A percentile compares a stretch with the other conserved stretches of the same genome.
Evolutionary conservation across 1,284 basidiomycete genomes (phyloP).

Genomic region (Athelia psychrophila): DNA sequence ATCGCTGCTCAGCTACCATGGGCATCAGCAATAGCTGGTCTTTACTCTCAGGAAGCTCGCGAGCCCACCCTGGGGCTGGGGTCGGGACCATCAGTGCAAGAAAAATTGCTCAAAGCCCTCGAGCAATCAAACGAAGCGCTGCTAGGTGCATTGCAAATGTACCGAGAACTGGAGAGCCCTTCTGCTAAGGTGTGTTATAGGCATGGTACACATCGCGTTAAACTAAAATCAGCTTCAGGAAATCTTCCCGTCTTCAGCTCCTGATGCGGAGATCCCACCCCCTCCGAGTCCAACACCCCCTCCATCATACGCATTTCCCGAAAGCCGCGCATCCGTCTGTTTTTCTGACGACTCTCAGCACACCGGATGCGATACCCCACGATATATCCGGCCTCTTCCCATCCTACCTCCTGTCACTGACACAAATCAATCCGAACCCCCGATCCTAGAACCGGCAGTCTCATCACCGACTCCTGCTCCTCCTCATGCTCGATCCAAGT

Average conservation of each 20-base stretch:
- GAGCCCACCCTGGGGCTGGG: neutral
- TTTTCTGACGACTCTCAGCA: too few relatives aligned
- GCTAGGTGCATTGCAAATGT: neutral
- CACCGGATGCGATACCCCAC: too few relatives aligned
- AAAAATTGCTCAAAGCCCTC: neutral
- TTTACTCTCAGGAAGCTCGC: neutral
- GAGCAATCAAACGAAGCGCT: neutral
- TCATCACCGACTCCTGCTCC: too few relatives aligned
- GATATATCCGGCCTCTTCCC: too few relatives aligned
- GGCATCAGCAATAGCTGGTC: neutral
- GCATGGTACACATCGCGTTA: neutral
- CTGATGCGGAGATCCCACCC: neutral
- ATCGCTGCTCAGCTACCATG: neutral
- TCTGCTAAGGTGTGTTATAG: too few relatives aligned
- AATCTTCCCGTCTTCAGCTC: neutral
- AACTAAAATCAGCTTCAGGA: neutral
- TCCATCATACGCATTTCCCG: neutral
- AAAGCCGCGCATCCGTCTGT: too few relatives aligned
- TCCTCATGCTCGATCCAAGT: too few relatives aligned
- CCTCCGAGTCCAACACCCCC: neutral
- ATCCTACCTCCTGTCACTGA: too few relatives aligned
- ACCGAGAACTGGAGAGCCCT: neutral
- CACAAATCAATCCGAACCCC: too few relatives aligned
- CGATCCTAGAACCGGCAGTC: too few relatives aligned
- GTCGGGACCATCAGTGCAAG: neutral